Percentiles rank a stretch among this genome's conserved stretches.
phyloP scores from a whole-genome alignment of 208 protist species.

The Herpetomonas tarakana region DNA sequence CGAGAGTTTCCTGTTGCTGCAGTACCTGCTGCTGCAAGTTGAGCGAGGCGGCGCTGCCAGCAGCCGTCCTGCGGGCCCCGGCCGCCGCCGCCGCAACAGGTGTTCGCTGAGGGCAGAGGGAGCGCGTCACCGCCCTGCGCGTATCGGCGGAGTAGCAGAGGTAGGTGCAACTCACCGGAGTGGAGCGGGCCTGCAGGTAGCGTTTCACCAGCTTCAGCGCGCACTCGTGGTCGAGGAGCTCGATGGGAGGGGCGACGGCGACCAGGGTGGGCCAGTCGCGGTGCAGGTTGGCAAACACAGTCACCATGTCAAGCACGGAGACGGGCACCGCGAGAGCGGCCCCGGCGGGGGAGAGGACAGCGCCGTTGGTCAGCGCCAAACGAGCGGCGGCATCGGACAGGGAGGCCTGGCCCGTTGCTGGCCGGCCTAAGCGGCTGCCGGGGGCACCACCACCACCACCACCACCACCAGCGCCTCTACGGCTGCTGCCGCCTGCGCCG shows the following conservation, averaged over 20 bases:
- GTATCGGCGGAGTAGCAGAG: constrained; percentile 63
- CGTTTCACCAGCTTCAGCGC: constrained; percentile 43
- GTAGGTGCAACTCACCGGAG: constrained; percentile 60
- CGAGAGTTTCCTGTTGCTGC: constrained; percentile 30
- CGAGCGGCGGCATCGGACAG: constrained; percentile 1
- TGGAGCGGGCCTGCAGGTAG: constrained; percentile 57
- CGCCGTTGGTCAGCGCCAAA: constrained; percentile 42
- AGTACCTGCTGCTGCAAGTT: constrained; percentile 13
- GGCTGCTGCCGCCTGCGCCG: neutral
- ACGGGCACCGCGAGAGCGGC: constrained; percentile 35
- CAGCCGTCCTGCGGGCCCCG: constrained; percentile 14
- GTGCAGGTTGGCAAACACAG: constrained; percentile 59
- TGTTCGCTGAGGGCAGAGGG: constrained; percentile 22
- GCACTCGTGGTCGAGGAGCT: constrained; percentile 60
- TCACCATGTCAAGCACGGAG: constrained; percentile 31
- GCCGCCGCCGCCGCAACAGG: constrained; percentile 17
- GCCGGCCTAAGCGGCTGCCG: neutral
- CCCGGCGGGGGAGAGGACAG: constrained; percentile 38
- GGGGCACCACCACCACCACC: neutral
- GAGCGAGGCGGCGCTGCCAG: constrained; percentile 6
- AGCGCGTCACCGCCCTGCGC: constrained; percentile 21
- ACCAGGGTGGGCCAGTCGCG: constrained; percentile 34
- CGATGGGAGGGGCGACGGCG: constrained; percentile 35
- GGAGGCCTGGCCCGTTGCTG: neutral
- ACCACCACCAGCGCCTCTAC: constrained; percentile 1